phyloP scores from a whole-genome alignment of 2,329 filamentous ascomycete genomes.

The Neofusicoccum sp. region DNA sequence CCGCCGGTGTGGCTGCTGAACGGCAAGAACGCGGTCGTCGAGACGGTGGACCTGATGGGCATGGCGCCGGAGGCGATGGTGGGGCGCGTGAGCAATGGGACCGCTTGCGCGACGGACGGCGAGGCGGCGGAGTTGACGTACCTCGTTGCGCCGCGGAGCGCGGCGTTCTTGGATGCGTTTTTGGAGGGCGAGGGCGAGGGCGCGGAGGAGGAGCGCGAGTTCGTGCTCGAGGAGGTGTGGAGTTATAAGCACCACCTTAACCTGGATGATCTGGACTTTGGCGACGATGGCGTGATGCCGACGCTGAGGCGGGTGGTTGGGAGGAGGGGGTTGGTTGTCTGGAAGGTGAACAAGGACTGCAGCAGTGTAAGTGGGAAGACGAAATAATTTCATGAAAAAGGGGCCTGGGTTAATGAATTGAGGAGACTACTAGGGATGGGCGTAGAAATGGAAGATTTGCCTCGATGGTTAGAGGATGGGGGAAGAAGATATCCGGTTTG shows the following conservation, averaged over 20 bases:
- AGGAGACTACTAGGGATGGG: background rate
- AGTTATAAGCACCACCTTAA: conserved; percentile 67
- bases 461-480: too few relatives aligned
- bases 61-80: conserved; percentile 62
- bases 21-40: conserved; percentile 69
- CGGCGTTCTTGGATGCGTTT: conserved; percentile 65
- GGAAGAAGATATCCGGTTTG: too few relatives aligned
- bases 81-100: conserved; percentile 56
- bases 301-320: conserved; percentile 66
- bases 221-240: conserved; percentile 70
- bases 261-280: conserved; percentile 77
- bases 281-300: conserved; percentile 70
- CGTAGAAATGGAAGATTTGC: too few relatives aligned
- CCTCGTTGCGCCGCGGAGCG: conserved; percentile 70
- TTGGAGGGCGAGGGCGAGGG: background rate
- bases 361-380: background rate
- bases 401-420: background rate
- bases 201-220: conserved; percentile 32
- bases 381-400: background rate
- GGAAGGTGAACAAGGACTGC: conserved; percentile 42
- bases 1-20: conserved; percentile 78
- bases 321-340: conserved; percentile 46
- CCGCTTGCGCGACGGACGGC: conserved; percentile 59
- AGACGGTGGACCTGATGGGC: conserved; percentile 72
- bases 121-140: conserved; percentile 35